These are phyloP conservation scores for Tremellales sp. DNA, from an alignment of 1,284 basidiomycete genomes.

Conservation along the genomic window DNA sequence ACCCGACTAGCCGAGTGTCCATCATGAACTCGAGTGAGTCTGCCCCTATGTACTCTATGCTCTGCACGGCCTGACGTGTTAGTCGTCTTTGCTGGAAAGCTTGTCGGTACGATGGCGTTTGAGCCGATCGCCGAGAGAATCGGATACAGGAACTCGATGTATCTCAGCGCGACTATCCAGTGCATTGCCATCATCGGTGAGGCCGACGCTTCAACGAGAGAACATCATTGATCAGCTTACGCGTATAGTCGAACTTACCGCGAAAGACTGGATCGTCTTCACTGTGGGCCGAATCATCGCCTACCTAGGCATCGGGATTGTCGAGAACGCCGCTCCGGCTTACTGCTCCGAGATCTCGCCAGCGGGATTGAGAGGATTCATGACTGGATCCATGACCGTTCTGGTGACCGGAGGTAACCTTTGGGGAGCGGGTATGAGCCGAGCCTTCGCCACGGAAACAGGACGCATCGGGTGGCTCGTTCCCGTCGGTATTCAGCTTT, in stretches of 20 bases:
- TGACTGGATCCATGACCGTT: slow-evolving; percentile 14
- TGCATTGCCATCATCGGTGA: slow-evolving; percentile 7
- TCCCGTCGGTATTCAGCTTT: slow-evolving; percentile 20
- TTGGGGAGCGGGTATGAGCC: slow-evolving; percentile 13
- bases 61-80: neutral
- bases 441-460: slow-evolving; percentile 8
- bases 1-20: neutral
- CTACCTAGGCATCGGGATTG: slow-evolving; percentile 2
- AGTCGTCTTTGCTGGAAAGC: no score
- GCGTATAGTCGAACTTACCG: slow-evolving; percentile 13
- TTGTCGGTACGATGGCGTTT: slow-evolving; percentile 4
- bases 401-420: slow-evolving; percentile 7
- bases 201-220: no score
- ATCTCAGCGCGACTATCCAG: slow-evolving; percentile 5
- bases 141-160: slow-evolving; percentile 4
- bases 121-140: slow-evolving; percentile 5
- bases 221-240: no score
- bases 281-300: slow-evolving; percentile 13
- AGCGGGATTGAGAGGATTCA: slow-evolving; percentile 15
- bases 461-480: slow-evolving; percentile 12
- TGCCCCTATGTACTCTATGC: no score
- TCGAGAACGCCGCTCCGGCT: slow-evolving; percentile 3
- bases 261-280: neutral
- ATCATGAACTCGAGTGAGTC: slow-evolving; percentile 8
- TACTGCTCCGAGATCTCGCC: slow-evolving; percentile 21